A percentile compares a stretch with the other conserved stretches of the same genome.
Conservation (phyloP, 1,139 yeast genomes). For the Candida sp. region DNA sequence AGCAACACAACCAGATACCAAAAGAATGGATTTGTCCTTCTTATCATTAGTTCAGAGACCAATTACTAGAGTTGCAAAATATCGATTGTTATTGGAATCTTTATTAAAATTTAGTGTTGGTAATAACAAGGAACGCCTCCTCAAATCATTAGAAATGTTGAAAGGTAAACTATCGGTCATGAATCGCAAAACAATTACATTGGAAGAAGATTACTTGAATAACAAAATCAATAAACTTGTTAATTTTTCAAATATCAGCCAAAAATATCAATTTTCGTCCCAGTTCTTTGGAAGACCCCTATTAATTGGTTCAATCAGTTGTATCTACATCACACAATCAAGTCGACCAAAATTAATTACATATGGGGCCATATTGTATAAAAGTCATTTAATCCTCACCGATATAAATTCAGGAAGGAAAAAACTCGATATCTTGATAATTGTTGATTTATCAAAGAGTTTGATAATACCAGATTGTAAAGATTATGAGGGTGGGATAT, state of each 20-base stretch:
- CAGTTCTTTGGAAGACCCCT: constrained; percentile 40
- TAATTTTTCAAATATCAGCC: constrained; percentile 10
- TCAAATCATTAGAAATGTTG: constrained; percentile 9
- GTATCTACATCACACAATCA: constrained; percentile 33
- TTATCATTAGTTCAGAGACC: constrained; percentile 54
- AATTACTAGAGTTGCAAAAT: constrained; percentile 47
- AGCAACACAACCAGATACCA: constrained; percentile 33
- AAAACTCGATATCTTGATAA: constrained; percentile 33
- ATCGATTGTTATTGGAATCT: constrained; percentile 45
- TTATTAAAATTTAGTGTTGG: constrained; percentile 19
- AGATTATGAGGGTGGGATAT: constrained; percentile 36
- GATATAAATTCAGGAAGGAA: constrained; percentile 10
- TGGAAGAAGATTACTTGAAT: constrained; percentile 8
- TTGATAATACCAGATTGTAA: constrained; percentile 15
- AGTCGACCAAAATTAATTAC: constrained; percentile 12
- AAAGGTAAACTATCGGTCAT: constrained; percentile 21
- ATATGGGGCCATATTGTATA: constrained; percentile 45
- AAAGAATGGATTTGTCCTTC: constrained; percentile 42
- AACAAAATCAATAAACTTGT: constrained; percentile 10
- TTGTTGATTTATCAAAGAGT: constrained; percentile 46
- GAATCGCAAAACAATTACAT: constrained; percentile 19
- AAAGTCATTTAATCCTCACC: constrained; percentile 42
- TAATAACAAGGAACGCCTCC: neutral
- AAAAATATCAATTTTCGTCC: constrained; percentile 17
- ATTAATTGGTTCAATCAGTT: constrained; percentile 35